Evolutionary conservation across 257 asterid species (phyloP).

Genomic region (Nemophila menziesii): DNA sequence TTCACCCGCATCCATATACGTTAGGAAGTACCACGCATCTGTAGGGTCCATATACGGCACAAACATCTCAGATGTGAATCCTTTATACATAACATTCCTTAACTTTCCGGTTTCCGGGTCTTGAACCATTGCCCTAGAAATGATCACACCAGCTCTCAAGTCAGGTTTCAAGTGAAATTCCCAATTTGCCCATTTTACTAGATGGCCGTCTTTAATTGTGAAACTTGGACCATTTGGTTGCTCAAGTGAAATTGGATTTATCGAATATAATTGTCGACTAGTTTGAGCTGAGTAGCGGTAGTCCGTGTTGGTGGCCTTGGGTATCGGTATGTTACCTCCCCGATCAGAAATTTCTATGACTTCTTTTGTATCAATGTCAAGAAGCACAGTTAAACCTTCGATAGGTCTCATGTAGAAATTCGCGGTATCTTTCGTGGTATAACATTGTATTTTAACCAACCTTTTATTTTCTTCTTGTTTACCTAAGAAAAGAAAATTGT

Average conservation of each 20-base stretch:
- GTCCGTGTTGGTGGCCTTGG: conserved; percentile 44
- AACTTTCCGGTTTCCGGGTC: conserved; percentile 37
- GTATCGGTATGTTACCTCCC: conserved; percentile 49
- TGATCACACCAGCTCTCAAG: conserved; percentile 54
- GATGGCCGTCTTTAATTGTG: conserved; percentile 39
- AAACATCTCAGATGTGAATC: conserved; percentile 62
- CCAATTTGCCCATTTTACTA: conserved; percentile 80
- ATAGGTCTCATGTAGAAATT: conserved; percentile 84
- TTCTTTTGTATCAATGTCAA: conserved; percentile 44
- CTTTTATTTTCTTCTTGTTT: conserved; percentile 58
- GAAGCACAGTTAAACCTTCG: conserved; percentile 43
- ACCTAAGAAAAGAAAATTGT: conserved; percentile 31
- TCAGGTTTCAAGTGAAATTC: conserved; percentile 71
- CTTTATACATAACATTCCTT: conserved; percentile 72
- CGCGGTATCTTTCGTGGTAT: conserved; percentile 36
- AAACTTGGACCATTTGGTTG: conserved; percentile 71
- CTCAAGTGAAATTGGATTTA: conserved; percentile 51
- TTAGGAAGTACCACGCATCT: conserved; percentile 70
- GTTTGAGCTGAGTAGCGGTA: conserved; percentile 27
- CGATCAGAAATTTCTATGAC: conserved; percentile 36
- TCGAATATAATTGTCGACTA: conserved; percentile 21
- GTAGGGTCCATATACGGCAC: conserved; percentile 81
- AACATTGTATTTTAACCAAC: conserved; percentile 49
- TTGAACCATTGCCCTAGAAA: conserved; percentile 44
- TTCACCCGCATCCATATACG: conserved; percentile 84